Percentiles rank a stretch among this genome's conserved stretches.
phyloP scores from a whole-genome alignment of 2,329 filamentous ascomycete genomes.

The Metarhizium sp. region DNA sequence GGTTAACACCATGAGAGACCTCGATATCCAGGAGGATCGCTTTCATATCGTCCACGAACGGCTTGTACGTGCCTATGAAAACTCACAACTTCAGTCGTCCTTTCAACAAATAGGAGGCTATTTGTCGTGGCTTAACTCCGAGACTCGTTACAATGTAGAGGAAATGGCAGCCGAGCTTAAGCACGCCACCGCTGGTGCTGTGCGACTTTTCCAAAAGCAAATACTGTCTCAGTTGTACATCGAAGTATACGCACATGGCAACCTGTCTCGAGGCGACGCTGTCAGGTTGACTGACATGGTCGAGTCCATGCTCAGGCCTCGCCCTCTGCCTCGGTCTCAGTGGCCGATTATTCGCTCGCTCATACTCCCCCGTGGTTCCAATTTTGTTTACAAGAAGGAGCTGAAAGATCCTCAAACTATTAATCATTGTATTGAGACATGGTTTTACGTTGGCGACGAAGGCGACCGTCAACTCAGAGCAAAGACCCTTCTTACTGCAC shows the following conservation, averaged over 20 bases:
- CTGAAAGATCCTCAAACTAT: slow-evolving; percentile 83
- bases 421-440: slow-evolving; percentile 77
- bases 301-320: slow-evolving; percentile 66
- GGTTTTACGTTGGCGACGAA: slow-evolving; percentile 60
- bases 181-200: slow-evolving; percentile 61
- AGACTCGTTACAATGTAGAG: slow-evolving; percentile 69
- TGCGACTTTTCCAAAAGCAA: slow-evolving; percentile 70
- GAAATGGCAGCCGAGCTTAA: slow-evolving; percentile 71
- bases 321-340: slow-evolving; percentile 63
- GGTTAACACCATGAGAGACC: slow-evolving; percentile 69
- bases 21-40: slow-evolving; percentile 75
- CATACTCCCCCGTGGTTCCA: slow-evolving; percentile 67
- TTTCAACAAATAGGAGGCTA: slow-evolving; percentile 83
- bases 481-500: slow-evolving; percentile 71
- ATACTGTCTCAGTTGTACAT: slow-evolving; percentile 77
- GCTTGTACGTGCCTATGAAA: slow-evolving; percentile 65
- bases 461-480: slow-evolving; percentile 62
- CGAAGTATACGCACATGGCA: slow-evolving; percentile 83
- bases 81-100: slow-evolving; percentile 80
- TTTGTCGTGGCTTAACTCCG: slow-evolving; percentile 68
- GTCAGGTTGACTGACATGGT: slow-evolving; percentile 76
- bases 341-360: slow-evolving; percentile 73
- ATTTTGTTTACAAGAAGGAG: slow-evolving; percentile 72
- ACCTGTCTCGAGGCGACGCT: slow-evolving; percentile 89
- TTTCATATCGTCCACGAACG: slow-evolving; percentile 90